Conservation (phyloP, 2,329 filamentous ascomycete species). For the Neobulgaria alba region DNA sequence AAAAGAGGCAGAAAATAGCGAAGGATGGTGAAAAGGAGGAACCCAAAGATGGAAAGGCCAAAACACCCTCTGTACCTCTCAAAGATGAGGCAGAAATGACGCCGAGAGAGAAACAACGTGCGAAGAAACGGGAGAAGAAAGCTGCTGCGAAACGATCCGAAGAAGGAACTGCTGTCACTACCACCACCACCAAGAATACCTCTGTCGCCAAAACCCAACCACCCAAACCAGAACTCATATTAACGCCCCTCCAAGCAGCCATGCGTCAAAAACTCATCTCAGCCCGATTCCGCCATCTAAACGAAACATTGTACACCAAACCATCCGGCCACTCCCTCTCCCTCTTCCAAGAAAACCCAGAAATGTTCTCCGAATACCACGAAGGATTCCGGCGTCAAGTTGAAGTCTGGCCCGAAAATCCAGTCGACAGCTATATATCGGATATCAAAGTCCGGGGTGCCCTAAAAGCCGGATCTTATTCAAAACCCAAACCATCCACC, state of each 20-base stretch:
- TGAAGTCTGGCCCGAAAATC: constrained; percentile 92
- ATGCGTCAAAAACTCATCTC: constrained; percentile 95
- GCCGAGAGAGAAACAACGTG: constrained; percentile 22
- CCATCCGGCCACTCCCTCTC: constrained; percentile 75
- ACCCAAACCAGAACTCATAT: constrained; percentile 41
- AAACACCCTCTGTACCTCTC: constrained; percentile 4
- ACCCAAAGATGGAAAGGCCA: constrained; percentile 13
- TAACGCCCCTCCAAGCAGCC: constrained; percentile 85
- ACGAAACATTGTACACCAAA: constrained; percentile 91
- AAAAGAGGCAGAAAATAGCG: constrained; percentile 23
- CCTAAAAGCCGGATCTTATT: constrained; percentile 29
- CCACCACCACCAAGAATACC: constrained; percentile 16
- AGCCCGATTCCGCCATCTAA: constrained; percentile 92
- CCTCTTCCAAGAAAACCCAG: constrained; percentile 76
- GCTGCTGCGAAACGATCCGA: constrained; percentile 65
- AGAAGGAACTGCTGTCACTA: constrained; percentile 49
- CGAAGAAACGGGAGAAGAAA: constrained; percentile 30
- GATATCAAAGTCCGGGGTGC: constrained; percentile 62
- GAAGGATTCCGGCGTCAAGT: constrained; percentile 94
- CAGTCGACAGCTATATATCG: constrained; percentile 76
- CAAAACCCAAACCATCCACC: constrained; percentile 13
- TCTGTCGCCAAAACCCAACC: constrained; percentile 29
- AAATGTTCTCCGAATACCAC: constrained; percentile 95
- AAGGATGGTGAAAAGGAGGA: background rate
- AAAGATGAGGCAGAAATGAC: constrained; percentile 13